Percentiles rank a stretch among this genome's conserved stretches.
Evolutionary conservation across 192 early-diverging fungal species (phyloP).

Genomic region (Cetraspora pellucida): DNA sequence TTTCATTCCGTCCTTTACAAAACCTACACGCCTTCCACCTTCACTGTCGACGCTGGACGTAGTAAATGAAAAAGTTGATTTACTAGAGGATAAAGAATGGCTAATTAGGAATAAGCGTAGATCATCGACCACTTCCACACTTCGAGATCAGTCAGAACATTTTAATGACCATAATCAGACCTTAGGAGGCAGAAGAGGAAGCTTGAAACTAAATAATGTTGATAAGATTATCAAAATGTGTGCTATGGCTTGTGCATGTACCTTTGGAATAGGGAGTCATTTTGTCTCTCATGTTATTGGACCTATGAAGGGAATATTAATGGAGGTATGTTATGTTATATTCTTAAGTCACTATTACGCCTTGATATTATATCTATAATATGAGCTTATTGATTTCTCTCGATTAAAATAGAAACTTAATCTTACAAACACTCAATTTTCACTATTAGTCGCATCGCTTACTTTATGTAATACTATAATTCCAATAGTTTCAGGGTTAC

Average conservation of each 20-base stretch:
- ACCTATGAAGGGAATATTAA: slow-evolving; percentile 74
- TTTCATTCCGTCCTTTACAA: not conserved
- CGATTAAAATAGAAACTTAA: slow-evolving; percentile 54
- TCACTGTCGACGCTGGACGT: not conserved
- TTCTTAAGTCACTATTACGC: slow-evolving; percentile 1
- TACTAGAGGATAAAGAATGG: slow-evolving; percentile 11
- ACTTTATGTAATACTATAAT: slow-evolving; percentile 48
- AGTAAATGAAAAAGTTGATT: not conserved
- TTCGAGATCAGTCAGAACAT: not conserved
- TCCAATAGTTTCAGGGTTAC: slow-evolving; percentile 47
- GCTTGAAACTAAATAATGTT: not conserved
- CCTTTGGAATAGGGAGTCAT: slow-evolving; percentile 67
- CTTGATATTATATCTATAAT: slow-evolving; percentile 52
- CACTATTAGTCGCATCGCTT: slow-evolving; percentile 45
- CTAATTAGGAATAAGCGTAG: slow-evolving; percentile 1
- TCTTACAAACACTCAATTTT: slow-evolving; percentile 51
- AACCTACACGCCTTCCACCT: not conserved
- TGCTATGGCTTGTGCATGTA: slow-evolving; percentile 39
- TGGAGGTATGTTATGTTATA: slow-evolving; percentile 65
- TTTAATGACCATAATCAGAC: not conserved
- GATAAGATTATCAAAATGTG: slow-evolving; percentile 22
- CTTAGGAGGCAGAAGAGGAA: slow-evolving; percentile 24
- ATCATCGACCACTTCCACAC: not conserved
- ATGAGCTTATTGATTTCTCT: slow-evolving; percentile 56
- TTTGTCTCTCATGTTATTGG: slow-evolving; percentile 75